These are phyloP conservation scores for Cerioporus squamosus DNA, from an alignment of 1,284 basidiomycete species.

Conservation along the genomic window DNA sequence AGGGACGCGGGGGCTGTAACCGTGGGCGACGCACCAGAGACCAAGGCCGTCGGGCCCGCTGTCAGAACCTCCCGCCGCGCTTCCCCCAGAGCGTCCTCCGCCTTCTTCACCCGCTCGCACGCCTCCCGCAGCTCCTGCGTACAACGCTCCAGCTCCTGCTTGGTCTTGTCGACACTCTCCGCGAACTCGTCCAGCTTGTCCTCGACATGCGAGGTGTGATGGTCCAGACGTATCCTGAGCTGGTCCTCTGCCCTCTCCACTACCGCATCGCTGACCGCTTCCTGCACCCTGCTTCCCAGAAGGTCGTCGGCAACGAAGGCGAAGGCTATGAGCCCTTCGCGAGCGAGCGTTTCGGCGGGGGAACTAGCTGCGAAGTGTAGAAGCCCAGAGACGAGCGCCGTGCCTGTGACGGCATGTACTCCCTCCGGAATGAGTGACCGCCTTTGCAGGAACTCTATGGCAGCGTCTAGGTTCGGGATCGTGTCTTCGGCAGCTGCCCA, in stretches of 20 bases:
- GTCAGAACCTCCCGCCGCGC: not conserved
- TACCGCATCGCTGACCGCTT: not conserved
- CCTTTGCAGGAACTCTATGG: not conserved
- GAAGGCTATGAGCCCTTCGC: not conserved
- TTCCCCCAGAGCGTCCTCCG: not conserved
- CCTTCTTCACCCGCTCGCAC: not conserved
- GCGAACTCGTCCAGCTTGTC: not conserved
- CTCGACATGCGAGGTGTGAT: slow-evolving; percentile 1
- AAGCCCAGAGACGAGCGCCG: slow-evolving; percentile 1
- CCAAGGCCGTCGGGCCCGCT: not conserved
- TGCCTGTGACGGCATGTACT: not conserved
- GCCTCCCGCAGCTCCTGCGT: not conserved
- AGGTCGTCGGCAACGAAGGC: not conserved
- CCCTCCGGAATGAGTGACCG: not conserved
- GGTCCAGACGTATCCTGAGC: not conserved
- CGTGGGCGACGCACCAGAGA: not conserved
- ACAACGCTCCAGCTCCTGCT: not conserved
- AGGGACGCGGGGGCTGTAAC: not conserved
- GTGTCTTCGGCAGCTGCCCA: not conserved
- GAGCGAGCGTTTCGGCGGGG: not conserved
- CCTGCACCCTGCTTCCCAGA: not conserved
- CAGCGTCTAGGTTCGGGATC: not conserved
- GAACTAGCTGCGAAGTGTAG: not conserved
- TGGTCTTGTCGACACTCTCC: not conserved
- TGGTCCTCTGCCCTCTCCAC: not conserved